Evolutionary conservation across 129 eudicot species (phyloP), one percentile per base, ranked within the genome.

Genomic region (Calendula officinalis): DNA sequence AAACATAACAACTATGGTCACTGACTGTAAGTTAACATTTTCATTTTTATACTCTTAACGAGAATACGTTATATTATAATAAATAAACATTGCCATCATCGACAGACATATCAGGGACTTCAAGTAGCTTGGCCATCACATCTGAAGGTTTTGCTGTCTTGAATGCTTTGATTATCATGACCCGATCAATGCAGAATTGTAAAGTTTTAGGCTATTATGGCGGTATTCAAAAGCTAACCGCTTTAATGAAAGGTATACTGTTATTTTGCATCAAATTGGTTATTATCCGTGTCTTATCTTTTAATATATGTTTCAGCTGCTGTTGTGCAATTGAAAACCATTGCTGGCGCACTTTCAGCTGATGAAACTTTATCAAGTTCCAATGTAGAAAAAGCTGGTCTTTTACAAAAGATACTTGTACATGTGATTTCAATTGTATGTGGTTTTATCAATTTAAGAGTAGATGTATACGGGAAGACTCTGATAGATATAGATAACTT

Each of bases 251-350:
- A 80, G 99, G 97, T 86, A 82, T 16, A n/a, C 11, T 10, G 16
- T 46, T 39, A 64, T 55, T 34, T 75, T 71, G 44, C 59, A 34
- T 51, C 22, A 71, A 64, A 51, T 10, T 67, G 51, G 5, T 68
- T 57, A 27, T 27, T 17, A 35, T 33, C 60, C 7, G 1, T 54
- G 48, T 60, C 66, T 49, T 58, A 52, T 71, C 30, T 30, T 41
- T n/a, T 43, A 41, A 15, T 62, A 41, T 60, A 60, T 76, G 39
- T 74, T 73, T 70, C 97, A 94, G 99, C 84, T 57, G 82, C 92
- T 74, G 99, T 89, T 77, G 97, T 94, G 68, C 99, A 85, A 57
- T 82, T 94, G 61, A 94, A 94, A 79, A 76, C 97, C 53, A 78
- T 94, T 72, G 78, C 84, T 47, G 78, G 99, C 35, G 82, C 83